phyloP scores from a whole-genome alignment of 2,329 filamentous ascomycete species.

The Fusarium domesticum region DNA sequence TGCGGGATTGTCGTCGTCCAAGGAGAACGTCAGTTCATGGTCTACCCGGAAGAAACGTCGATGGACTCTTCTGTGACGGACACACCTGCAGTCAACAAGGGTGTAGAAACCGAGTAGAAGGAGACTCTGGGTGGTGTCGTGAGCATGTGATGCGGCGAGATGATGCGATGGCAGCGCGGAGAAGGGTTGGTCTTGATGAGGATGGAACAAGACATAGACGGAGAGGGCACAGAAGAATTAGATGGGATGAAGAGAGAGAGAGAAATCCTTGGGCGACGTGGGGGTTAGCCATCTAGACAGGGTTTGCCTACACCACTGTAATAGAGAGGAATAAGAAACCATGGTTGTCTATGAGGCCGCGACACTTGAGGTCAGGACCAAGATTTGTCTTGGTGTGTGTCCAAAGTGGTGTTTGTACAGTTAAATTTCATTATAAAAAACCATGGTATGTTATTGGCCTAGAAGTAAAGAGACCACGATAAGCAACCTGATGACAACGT shows the following conservation, averaged over 20 bases:
- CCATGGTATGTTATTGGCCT: too few relatives aligned
- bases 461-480: not conserved
- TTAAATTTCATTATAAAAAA: too few relatives aligned
- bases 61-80: constrained; percentile 15
- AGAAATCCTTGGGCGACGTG: constrained; percentile 17
- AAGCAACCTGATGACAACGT: too few relatives aligned
- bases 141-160: constrained; percentile 9
- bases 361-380: too few relatives aligned
- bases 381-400: too few relatives aligned
- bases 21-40: constrained; percentile 3
- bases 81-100: constrained; percentile 20
- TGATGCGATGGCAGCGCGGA: not conserved
- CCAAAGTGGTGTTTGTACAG: too few relatives aligned
- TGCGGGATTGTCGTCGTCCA: constrained; percentile 14
- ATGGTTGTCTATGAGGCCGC: too few relatives aligned
- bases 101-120: constrained; percentile 15
- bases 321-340: constrained; percentile 4
- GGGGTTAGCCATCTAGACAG: constrained; percentile 15
- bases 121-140: constrained; percentile 14
- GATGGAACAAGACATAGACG: not conserved
- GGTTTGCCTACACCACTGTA: too few relatives aligned
- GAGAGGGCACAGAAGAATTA: constrained; percentile 9
- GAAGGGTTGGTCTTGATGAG: constrained; percentile 1
- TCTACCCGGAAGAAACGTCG: not conserved
- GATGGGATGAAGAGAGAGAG: constrained; percentile 16